Conservation (phyloP, 768 basidiomycete genomes). For the Chalciporus sphaerocephalus region DNA sequence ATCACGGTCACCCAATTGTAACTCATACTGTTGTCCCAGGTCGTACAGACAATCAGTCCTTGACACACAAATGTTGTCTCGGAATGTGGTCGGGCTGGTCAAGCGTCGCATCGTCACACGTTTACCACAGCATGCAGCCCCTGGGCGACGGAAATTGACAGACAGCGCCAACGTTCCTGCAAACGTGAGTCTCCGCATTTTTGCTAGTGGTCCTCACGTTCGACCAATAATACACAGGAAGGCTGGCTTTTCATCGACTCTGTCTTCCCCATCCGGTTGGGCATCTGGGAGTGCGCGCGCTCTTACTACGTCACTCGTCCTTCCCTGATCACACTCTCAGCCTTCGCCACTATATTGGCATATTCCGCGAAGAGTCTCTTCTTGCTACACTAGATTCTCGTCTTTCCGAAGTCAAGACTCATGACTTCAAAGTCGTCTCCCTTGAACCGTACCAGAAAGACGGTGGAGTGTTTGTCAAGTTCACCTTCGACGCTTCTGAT, state of each 20-base stretch:
- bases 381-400: constrained; percentile 44
- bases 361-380: constrained; percentile 56
- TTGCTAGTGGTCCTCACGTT: constrained; percentile 6
- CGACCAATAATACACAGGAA: constrained; percentile 30
- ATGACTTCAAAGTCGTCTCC: constrained; percentile 58
- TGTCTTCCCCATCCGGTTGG: constrained; percentile 71
- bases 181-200: constrained; percentile 18
- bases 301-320: neutral
- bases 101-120: neutral
- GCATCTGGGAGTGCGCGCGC: constrained; percentile 63
- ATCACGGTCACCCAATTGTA: too few species aligned
- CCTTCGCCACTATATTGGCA: constrained; percentile 59
- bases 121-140: constrained; percentile 1
- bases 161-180: constrained; percentile 2
- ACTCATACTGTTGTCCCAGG: too few species aligned
- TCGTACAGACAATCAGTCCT: too few species aligned
- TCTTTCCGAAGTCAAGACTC: constrained; percentile 48
- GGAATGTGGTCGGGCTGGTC: constrained; percentile 6
- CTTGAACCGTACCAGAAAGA: constrained; percentile 71
- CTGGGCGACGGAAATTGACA: constrained; percentile 7
- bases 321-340: constrained; percentile 34
- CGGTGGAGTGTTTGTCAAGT: constrained; percentile 80
- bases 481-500: constrained; percentile 48
- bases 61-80: constrained; percentile 16
- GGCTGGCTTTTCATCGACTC: constrained; percentile 73